Evolutionary conservation across 176 grass and related monocot species (phyloP).

Genomic region (Musa acuminata): DNA sequence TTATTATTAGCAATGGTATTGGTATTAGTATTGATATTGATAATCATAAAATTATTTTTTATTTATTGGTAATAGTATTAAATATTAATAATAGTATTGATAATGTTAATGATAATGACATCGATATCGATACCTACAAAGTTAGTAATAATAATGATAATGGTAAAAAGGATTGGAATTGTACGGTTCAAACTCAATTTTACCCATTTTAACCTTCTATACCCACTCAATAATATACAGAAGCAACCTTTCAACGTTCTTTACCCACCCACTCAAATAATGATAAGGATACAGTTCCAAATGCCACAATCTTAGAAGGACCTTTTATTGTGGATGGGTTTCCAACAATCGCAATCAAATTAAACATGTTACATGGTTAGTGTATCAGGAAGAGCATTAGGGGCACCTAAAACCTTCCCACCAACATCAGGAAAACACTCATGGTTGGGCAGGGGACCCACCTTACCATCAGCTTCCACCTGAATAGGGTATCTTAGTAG

Average conservation of each 20-base stretch:
- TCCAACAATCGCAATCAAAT: not conserved
- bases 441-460: slow-evolving; percentile 34
- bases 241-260: not conserved
- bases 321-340: not conserved
- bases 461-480: slow-evolving; percentile 57
- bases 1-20: too few species aligned
- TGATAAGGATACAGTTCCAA: not conserved
- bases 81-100: too few species aligned
- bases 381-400: slow-evolving; percentile 67
- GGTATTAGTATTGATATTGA: too few species aligned
- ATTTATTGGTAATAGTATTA: too few species aligned
- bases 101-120: too few species aligned
- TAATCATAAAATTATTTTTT: too few species aligned
- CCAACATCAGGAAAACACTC: slow-evolving; percentile 83
- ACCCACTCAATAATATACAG: too few species aligned
- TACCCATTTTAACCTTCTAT: too few species aligned
- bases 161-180: too few species aligned
- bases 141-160: too few species aligned
- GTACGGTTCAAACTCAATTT: too few species aligned
- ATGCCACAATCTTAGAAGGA: not conserved
- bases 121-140: too few species aligned
- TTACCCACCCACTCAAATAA: not conserved
- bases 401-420: slow-evolving; percentile 59
- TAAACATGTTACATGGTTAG: slow-evolving; percentile 46
- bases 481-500: slow-evolving; percentile 75